Conservation (phyloP, 495 filamentous ascomycete species). For the Hypoxylon fragiforme region DNA sequence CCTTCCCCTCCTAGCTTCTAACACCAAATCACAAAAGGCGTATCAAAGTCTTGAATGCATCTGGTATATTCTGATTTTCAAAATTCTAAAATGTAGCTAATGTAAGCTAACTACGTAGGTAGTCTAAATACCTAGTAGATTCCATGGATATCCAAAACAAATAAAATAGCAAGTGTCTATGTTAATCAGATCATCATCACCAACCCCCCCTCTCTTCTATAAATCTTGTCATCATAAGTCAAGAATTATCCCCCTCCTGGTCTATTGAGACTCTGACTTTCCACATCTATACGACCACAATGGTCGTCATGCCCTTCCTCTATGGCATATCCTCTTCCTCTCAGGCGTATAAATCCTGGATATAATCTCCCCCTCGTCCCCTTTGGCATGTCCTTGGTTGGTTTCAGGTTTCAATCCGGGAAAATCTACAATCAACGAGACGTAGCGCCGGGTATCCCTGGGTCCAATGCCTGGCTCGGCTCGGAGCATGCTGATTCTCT, state of each 20-base stretch:
- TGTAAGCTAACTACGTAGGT: too few relatives aligned
- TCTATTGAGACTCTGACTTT: conserved; percentile 7
- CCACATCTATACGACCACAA: conserved; percentile 5
- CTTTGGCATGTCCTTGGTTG: conserved; percentile 26
- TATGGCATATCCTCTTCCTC: conserved; percentile 17
- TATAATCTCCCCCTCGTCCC: conserved; percentile 3
- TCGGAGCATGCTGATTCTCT: conserved; percentile 26
- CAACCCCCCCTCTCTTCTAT: conserved; percentile 9
- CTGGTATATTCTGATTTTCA: neutral
- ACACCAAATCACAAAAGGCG: too few relatives aligned
- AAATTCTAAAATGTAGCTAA: conserved; percentile 15
- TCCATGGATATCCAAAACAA: conserved; percentile 3
- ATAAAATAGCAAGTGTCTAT: conserved; percentile 5
- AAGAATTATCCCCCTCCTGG: conserved; percentile 12
- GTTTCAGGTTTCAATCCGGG: conserved; percentile 18
- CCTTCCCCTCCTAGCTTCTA: too few relatives aligned
- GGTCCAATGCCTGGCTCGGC: conserved; percentile 33
- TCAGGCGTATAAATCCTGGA: conserved; percentile 27
- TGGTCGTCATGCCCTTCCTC: conserved; percentile 9
- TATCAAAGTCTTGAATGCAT: too few relatives aligned
- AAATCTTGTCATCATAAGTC: neutral
- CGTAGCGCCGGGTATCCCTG: conserved; percentile 24
- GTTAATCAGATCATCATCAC: conserved; percentile 11
- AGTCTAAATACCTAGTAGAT: too few relatives aligned
- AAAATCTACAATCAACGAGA: conserved; percentile 32